Conservation (phyloP, 768 basidiomycete genomes). For the Boletus subparvulus region DNA sequence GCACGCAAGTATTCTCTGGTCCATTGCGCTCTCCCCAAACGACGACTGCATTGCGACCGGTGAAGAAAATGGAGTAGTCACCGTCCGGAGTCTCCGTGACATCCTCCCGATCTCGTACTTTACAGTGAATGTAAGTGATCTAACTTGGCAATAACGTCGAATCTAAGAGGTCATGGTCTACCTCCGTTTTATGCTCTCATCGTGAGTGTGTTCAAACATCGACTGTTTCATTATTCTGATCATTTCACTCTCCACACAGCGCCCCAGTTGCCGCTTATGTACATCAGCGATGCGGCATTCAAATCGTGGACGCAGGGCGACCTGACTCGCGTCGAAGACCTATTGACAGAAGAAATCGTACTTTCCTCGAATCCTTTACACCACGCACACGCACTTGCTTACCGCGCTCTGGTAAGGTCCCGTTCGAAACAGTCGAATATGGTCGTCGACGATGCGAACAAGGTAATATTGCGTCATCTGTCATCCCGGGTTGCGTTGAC, state of each 20-base stretch:
- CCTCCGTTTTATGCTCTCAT: not conserved
- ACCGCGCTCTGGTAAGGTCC: not conserved
- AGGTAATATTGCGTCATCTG: not conserved
- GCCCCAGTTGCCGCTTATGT: not conserved
- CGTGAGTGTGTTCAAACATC: not conserved
- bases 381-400: not conserved
- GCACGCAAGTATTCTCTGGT: not conserved
- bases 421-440: not conserved
- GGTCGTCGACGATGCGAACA: constrained; percentile 1
- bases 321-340: not conserved
- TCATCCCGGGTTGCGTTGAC: not conserved
- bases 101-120: not conserved
- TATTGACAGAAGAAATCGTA: constrained; percentile 1
- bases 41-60: constrained; percentile 2
- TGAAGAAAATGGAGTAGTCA: not conserved
- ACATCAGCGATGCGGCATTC: not conserved
- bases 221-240: not conserved
- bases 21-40: not conserved
- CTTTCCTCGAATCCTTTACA: not conserved
- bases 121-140: not conserved
- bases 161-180: not conserved
- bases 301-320: not conserved
- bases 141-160: not conserved
- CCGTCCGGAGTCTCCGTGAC: not conserved
- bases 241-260: not conserved